Evolutionary conservation across 169 alveolate species (phyloP).

Genomic region (Plasmodium falciparum): DNA sequence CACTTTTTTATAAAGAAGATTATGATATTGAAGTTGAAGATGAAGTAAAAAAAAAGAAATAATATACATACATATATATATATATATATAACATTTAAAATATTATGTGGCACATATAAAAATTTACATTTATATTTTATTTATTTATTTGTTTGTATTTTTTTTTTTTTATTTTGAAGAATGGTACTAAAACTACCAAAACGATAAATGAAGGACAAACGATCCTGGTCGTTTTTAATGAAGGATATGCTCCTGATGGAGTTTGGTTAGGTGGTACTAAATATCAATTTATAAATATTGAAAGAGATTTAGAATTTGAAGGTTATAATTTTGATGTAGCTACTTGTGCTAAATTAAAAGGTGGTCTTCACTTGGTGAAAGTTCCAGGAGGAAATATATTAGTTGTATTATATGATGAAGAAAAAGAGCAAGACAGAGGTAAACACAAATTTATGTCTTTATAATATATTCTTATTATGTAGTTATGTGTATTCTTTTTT

Average conservation of each 20-base stretch:
- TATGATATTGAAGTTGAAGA: slow-evolving; percentile 71
- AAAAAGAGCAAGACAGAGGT: slow-evolving; percentile 84
- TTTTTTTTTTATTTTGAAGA: not conserved
- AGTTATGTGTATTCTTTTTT: too few species aligned
- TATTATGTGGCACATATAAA: not conserved
- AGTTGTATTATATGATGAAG: slow-evolving; percentile 83
- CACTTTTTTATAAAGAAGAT: slow-evolving; percentile 63
- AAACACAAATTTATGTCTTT: not conserved
- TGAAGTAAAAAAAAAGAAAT: slow-evolving; percentile 33
- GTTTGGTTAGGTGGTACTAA: slow-evolving; percentile 86
- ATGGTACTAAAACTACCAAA: slow-evolving; percentile 43
- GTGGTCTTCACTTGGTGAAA: slow-evolving; percentile 84
- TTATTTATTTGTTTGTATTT: too few species aligned
- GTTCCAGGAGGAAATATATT: slow-evolving; percentile 84
- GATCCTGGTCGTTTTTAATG: slow-evolving; percentile 37
- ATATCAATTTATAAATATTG: slow-evolving; percentile 83
- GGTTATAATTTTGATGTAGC: slow-evolving; percentile 84
- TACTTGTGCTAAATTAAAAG: slow-evolving; percentile 84
- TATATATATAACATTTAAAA: not conserved
- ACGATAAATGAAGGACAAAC: slow-evolving; percentile 63
- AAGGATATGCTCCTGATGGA: slow-evolving; percentile 81
- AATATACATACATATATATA: not conserved
- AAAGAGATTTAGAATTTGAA: slow-evolving; percentile 77
- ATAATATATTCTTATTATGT: too few species aligned
- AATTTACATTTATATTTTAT: not conserved